Evolutionary conservation across 208 protist genomes (phyloP).

Genomic region (Phytomonas sp.): DNA sequence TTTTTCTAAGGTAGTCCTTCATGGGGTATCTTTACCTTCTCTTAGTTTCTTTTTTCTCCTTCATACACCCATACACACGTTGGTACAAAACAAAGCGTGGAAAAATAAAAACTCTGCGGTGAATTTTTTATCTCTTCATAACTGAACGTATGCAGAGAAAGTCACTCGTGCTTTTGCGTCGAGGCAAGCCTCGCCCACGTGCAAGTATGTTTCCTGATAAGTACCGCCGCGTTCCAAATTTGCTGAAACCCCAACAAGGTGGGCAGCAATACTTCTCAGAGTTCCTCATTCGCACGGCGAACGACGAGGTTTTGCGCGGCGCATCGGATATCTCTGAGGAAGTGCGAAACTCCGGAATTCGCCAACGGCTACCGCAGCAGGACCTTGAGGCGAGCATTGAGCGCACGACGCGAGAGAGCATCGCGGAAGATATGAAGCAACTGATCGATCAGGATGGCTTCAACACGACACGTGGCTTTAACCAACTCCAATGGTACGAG

Average conservation of each 20-base stretch:
- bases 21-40: slow-evolving; percentile 4
- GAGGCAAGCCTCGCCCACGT: slow-evolving; percentile 77
- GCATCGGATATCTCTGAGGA: neutral
- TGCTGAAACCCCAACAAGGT: slow-evolving; percentile 79
- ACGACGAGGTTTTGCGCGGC: slow-evolving; percentile 21
- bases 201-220: slow-evolving; percentile 80
- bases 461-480: slow-evolving; percentile 62
- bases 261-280: slow-evolving; percentile 81
- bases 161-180: slow-evolving; percentile 37
- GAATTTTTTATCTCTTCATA: neutral
- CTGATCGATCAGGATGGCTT: slow-evolving; percentile 53
- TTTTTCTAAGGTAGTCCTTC: neutral
- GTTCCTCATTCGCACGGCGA: slow-evolving; percentile 68
- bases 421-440: slow-evolving; percentile 48
- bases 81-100: neutral
- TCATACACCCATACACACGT: neutral
- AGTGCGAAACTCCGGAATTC: slow-evolving; percentile 6
- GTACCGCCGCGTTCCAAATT: slow-evolving; percentile 67
- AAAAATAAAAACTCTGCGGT: neutral
- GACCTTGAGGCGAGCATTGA: slow-evolving; percentile 36
- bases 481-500: slow-evolving; percentile 74
- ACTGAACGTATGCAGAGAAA: slow-evolving; percentile 16
- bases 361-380: slow-evolving; percentile 51
- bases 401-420: slow-evolving; percentile 26
- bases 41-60: slow-evolving; percentile 1